Base-by-base conservation (phyloP, 345 rosid species). In the Stellera chamaejasme region DNA sequence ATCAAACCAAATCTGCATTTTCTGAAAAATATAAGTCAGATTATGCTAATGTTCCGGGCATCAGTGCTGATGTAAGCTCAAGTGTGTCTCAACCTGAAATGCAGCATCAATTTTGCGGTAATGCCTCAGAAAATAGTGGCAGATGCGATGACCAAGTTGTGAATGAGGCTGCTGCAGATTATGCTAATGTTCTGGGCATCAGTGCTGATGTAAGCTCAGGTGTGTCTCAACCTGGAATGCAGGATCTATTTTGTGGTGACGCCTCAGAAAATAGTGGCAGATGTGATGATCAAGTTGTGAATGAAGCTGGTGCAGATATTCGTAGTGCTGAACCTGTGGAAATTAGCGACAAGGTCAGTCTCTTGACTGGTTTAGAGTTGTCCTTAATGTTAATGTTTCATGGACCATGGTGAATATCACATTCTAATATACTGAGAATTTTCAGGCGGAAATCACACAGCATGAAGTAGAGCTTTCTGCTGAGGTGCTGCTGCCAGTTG, bases 281-380 rank as follows among this genome's bases (percentile, higher is more conserved):
- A 46, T 59, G 45, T 12, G 45, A 27, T 63, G 43, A 51, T 56
- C 61, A 48, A 73, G 58, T 27, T 43, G 59, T 32, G 62, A 60
- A 59, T 42, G 72, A 59, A 59, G 43, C 32, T 66, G 67, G 64
- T 63, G 28, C 60, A 32, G 63, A 74, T 66, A 36, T 59, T 64
- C 70, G 9, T 39, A 66, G 43, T 15, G 62, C 52, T 25, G 67
- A 55, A 65, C 72, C 67, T 32, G 58, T 60, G 51, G 69, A 53
- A 56, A 26, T 64, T 19, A 64, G 66, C 27, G 63, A 52, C 55
- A 66, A 52, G 68, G 92, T 82, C 66, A 78, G 66, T 54, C 55
- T 69, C 67, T 54, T 44, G 52, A 16, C 48, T 58, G 48, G 25
- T 19, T 65, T 56, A 25, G 50, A 27, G 50, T 36, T 39, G 47